Evolutionary conservation across 129 eudicot species (phyloP), one percentile per base, ranked within the genome.

Genomic region (Centrapalus pauciflorus): DNA sequence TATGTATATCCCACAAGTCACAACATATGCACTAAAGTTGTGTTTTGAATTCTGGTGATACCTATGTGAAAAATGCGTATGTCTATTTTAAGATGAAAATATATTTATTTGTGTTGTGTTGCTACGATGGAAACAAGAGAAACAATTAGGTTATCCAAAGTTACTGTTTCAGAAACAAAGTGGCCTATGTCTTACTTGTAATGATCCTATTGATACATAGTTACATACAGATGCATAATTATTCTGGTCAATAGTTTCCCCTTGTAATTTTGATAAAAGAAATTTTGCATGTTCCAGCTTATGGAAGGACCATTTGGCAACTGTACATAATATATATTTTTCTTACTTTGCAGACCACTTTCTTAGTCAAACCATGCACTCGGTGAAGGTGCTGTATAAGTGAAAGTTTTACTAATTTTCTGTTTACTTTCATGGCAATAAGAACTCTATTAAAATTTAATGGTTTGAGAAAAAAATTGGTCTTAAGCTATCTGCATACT

Each of bases 381-480:
- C 13, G 8, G 16, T 23, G 34, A 23, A 40, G 12, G 4, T 62
- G 25, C 3, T 45, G 52, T 64, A 45, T 64, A 25, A 26, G 23
- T 63, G 52, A 20, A 61, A 61, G 51, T 35, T 61, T 20, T 61
- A 50, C n/a, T 41, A 61, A 21, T 38, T 11, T 23, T 61, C 37
- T 61, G 51, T 3, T 61, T 24, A 61, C 5, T 6, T n/a, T 43
- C 21, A 7, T 43, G 8, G 50, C 50, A 43, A n/a, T 43, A 43
- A 20, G 7, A 6, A 24, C 33, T 38, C 52, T 25, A 34, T 63
- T 25, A n/a, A n/a, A n/a, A n/a, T n/a, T n/a, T n/a, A 24, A 4
- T 16, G 9, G 2, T 43, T 3, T 5, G 35, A 35, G 28, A 40
- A 7, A 63, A 63, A 7, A 7, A 1, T 40, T 12, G 21, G 25